Conservation (phyloP, 345 rosid genomes). For the Geranium brycei region DNA sequence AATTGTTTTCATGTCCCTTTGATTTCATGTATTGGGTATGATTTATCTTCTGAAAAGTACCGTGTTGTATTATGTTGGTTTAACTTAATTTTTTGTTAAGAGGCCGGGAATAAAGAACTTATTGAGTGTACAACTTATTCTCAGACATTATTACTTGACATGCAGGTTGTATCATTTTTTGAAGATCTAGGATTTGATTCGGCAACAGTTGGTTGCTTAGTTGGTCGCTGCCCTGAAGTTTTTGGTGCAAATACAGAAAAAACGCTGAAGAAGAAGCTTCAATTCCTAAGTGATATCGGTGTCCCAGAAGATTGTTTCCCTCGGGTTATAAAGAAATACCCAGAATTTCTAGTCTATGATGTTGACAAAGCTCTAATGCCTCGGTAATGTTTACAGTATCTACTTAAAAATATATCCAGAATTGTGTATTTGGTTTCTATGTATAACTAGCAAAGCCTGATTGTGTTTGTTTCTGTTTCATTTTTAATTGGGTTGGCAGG, state of each 20-base stretch:
- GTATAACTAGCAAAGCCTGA: not conserved
- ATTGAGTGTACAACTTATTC: not conserved
- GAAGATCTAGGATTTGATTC: constrained; percentile 54
- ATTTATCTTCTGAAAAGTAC: not conserved
- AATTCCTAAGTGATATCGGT: constrained; percentile 46
- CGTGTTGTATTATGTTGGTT: not conserved
- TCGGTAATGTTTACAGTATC: constrained; percentile 29
- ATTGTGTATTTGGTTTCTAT: not conserved
- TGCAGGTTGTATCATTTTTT: constrained; percentile 55
- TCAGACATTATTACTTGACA: constrained; percentile 6
- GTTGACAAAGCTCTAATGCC: constrained; percentile 47
- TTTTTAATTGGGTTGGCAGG: constrained; percentile 23
- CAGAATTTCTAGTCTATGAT: constrained; percentile 66
- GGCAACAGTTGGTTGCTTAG: constrained; percentile 44
- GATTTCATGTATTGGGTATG: not conserved
- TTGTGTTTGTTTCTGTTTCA: not conserved
- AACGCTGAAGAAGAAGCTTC: constrained; percentile 56
- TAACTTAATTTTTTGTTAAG: too few relatives aligned
- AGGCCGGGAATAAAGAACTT: not conserved
- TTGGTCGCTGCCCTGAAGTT: constrained; percentile 72
- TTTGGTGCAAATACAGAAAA: constrained; percentile 47
- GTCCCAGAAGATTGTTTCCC: constrained; percentile 41
- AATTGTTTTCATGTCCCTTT: too few relatives aligned
- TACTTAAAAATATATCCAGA: not conserved
- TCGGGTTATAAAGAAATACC: constrained; percentile 67